Percentiles rank a stretch among this genome's conserved stretches.
Evolutionary conservation across 805 yeast species (phyloP).

Genomic region (Nematodospora valgi): DNA sequence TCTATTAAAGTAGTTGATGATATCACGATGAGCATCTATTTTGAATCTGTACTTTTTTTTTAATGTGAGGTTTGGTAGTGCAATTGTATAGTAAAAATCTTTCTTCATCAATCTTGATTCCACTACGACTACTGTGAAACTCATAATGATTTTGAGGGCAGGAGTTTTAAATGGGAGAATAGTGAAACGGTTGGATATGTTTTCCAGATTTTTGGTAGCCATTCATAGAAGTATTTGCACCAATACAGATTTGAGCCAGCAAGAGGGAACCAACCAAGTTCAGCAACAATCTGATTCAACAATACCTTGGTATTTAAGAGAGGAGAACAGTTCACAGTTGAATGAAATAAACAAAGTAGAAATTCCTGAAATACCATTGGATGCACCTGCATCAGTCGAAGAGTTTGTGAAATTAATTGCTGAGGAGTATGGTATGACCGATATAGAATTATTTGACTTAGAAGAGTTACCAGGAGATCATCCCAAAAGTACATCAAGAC

Average conservation of each 20-base stretch:
- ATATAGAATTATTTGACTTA: constrained; percentile 64
- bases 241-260: no score
- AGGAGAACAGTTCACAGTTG: constrained; percentile 32
- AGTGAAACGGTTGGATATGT: no score
- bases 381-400: constrained; percentile 52
- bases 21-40: constrained; percentile 9
- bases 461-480: constrained; percentile 34
- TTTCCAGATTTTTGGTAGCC: no score
- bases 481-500: constrained; percentile 25
- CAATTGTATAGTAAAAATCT: no score
- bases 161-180: no score
- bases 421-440: constrained; percentile 60
- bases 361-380: constrained; percentile 57
- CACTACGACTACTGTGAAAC: no score
- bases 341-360: constrained; percentile 17
- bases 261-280: no score
- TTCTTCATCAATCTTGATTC: no score
- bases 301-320: constrained; percentile 63
- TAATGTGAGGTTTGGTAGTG: constrained; percentile 4
- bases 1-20: no score
- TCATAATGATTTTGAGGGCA: no score
- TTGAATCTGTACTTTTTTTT: not conserved
- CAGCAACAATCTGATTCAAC: not conserved
- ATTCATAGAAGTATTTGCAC: not conserved
- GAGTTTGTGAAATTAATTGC: constrained; percentile 47